phyloP scores from a whole-genome alignment of 2,329 filamentous ascomycete species.

The Aspergillus sp. region DNA sequence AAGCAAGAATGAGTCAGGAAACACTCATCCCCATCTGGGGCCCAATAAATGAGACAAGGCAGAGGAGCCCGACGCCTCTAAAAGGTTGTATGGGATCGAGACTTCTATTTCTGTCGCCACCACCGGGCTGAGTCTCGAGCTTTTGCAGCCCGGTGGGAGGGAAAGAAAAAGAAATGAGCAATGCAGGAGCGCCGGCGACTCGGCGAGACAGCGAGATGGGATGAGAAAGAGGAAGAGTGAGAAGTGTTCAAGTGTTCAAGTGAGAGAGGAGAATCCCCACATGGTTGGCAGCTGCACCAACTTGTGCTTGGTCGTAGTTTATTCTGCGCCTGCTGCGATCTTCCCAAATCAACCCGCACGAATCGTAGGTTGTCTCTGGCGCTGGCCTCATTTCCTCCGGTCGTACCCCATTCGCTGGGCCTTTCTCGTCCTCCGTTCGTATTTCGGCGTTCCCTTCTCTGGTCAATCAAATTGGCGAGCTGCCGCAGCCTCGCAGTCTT shows the following conservation, averaged over 20 bases:
- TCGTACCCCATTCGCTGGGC: not conserved
- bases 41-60: constrained; percentile 1
- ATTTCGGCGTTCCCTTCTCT: constrained; percentile 1
- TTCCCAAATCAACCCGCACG: constrained; percentile 1
- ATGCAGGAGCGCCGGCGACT: not conserved
- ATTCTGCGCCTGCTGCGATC: not conserved
- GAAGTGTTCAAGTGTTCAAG: not conserved
- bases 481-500: not conserved
- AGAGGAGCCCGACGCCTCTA: not conserved
- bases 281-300: constrained; percentile 9
- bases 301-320: constrained; percentile 10
- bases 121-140: not conserved
- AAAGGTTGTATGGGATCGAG: not conserved
- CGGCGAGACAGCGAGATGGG: not conserved
- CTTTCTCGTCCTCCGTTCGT: constrained; percentile 1
- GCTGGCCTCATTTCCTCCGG: not conserved
- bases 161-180: constrained; percentile 4
- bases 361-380: not conserved
- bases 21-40: not conserved
- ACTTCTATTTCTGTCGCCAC: constrained; percentile 6
- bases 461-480: not conserved
- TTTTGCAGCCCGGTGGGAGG: not conserved
- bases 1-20: not conserved
- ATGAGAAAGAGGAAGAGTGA: not conserved
- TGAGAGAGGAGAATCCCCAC: constrained; percentile 1